These are phyloP conservation scores for Taxawa tesnikishii DNA, from an alignment of 2,329 filamentous ascomycete genomes.

Conservation along the genomic window DNA sequence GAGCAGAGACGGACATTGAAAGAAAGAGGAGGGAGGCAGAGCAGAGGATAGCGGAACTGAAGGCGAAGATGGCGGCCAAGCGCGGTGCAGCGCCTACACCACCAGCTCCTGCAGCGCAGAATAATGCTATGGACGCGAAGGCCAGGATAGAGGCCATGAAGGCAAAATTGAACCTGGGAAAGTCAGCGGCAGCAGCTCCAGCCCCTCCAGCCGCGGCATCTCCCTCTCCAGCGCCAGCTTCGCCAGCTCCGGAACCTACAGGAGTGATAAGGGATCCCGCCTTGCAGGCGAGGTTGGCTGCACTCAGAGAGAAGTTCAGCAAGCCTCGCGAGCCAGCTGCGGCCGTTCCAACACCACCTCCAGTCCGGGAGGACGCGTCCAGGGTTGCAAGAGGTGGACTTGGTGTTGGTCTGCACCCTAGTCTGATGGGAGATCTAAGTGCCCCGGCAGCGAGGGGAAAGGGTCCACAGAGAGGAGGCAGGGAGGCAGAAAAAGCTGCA, in stretches of 20 bases:
- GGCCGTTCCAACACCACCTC: slow-evolving; percentile 17
- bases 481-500: slow-evolving; percentile 31
- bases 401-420: slow-evolving; percentile 66
- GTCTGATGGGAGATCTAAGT: slow-evolving; percentile 42
- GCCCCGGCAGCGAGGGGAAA: slow-evolving; percentile 28
- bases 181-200: slow-evolving; percentile 4
- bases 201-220: slow-evolving; percentile 4
- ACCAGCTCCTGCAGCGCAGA: slow-evolving; percentile 2
- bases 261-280: slow-evolving; percentile 16
- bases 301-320: slow-evolving; percentile 15
- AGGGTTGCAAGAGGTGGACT: slow-evolving; percentile 51
- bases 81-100: slow-evolving; percentile 8
- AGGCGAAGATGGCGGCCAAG: slow-evolving; percentile 18
- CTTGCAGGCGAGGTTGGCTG: slow-evolving; percentile 19
- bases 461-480: slow-evolving; percentile 27
- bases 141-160: slow-evolving; percentile 9
- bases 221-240: slow-evolving; percentile 8
- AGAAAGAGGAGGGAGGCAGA: slow-evolving; percentile 19
- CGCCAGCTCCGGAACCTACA: slow-evolving; percentile 8
- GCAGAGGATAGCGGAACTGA: slow-evolving; percentile 21
- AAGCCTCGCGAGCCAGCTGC: slow-evolving; percentile 5
- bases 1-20: slow-evolving; percentile 15
- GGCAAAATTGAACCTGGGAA: slow-evolving; percentile 5
- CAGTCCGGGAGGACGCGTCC: slow-evolving; percentile 34
- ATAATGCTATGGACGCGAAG: slow-evolving; percentile 2